A percentile compares a stretch with the other conserved stretches of the same genome.
Conservation (phyloP, 2,329 filamentous ascomycete genomes). For the Aspergillus versicolor region DNA sequence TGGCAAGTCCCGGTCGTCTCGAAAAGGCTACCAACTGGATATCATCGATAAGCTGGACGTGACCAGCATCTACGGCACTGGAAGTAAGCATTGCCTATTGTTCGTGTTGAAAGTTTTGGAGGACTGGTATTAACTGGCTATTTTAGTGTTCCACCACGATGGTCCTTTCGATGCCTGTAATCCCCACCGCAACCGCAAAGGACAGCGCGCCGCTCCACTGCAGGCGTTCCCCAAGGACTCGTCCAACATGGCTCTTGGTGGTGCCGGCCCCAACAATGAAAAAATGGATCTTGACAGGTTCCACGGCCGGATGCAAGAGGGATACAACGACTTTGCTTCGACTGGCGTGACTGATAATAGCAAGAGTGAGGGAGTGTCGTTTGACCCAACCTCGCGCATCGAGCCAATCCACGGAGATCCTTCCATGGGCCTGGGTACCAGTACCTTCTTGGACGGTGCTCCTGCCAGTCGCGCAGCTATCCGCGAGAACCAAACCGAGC, state of each 20-base stretch:
- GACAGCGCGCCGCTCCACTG: conserved; percentile 83
- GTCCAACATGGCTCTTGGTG: conserved; percentile 87
- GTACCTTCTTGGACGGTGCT: conserved; percentile 91
- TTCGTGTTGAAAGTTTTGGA: conserved; percentile 1
- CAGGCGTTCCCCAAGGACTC: conserved; percentile 92
- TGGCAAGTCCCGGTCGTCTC: conserved; percentile 38
- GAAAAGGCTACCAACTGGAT: conserved; percentile 59
- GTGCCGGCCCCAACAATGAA: conserved; percentile 77
- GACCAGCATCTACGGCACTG: conserved; percentile 91
- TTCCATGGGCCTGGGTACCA: conserved; percentile 81
- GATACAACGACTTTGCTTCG: conserved; percentile 74
- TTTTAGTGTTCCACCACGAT: conserved; percentile 89
- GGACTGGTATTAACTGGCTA: not conserved
- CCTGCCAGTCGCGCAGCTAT: conserved; percentile 78
- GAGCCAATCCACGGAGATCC: conserved; percentile 82
- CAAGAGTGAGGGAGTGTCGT: conserved; percentile 45
- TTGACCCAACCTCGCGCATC: conserved; percentile 67
- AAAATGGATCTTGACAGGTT: conserved; percentile 84
- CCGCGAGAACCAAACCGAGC: conserved; percentile 68
- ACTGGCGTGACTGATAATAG: conserved; percentile 36
- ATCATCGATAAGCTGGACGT: conserved; percentile 96
- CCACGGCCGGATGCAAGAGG: conserved; percentile 81
- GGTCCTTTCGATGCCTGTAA: conserved; percentile 97
- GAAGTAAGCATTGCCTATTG: conserved; percentile 61
- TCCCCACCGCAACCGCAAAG: conserved; percentile 86